Conservation (phyloP, 2,329 filamentous ascomycete genomes). For the Berkeleyomyces basicola region DNA sequence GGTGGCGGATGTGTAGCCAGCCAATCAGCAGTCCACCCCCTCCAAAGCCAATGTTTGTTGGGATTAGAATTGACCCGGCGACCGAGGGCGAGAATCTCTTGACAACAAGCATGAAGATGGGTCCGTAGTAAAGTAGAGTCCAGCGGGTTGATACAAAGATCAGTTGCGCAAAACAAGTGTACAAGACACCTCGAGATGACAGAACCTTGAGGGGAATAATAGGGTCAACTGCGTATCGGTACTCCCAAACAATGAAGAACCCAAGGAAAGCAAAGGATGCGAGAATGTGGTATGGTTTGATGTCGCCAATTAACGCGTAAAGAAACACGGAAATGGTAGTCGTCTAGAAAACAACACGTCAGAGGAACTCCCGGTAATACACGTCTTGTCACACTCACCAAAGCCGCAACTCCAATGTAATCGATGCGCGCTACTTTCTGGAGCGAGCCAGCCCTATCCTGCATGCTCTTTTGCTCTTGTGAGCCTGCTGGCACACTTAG, state of each 20-base stretch:
- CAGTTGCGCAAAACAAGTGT: slow-evolving; percentile 59
- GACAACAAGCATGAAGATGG: slow-evolving; percentile 64
- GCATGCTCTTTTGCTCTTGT: background rate
- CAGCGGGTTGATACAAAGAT: slow-evolving; percentile 70
- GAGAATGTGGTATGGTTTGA: slow-evolving; percentile 42
- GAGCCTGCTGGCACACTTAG: slow-evolving; percentile 40
- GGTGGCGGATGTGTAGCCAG: slow-evolving; percentile 55
- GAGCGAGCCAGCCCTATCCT: background rate
- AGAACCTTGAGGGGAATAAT: slow-evolving; percentile 60
- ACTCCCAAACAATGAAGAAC: slow-evolving; percentile 46
- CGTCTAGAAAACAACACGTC: slow-evolving; percentile 27
- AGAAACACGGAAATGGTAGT: slow-evolving; percentile 54
- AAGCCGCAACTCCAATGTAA: slow-evolving; percentile 52
- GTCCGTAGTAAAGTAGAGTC: slow-evolving; percentile 65
- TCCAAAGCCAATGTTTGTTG: slow-evolving; percentile 68
- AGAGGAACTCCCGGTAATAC: slow-evolving; percentile 1
- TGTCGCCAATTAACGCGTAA: slow-evolving; percentile 47
- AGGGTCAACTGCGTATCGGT: slow-evolving; percentile 46
- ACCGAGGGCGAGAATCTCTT: slow-evolving; percentile 50
- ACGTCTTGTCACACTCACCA: slow-evolving; percentile 29
- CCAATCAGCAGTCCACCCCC: slow-evolving; percentile 57
- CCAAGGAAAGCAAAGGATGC: slow-evolving; percentile 36
- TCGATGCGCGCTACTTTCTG: slow-evolving; percentile 51
- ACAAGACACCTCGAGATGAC: slow-evolving; percentile 49
- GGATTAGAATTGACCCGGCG: slow-evolving; percentile 61